Percentiles rank a stretch among this genome's conserved stretches.
phyloP scores from a whole-genome alignment of 306 rosid genomes.

The Begonia loranthoides region DNA sequence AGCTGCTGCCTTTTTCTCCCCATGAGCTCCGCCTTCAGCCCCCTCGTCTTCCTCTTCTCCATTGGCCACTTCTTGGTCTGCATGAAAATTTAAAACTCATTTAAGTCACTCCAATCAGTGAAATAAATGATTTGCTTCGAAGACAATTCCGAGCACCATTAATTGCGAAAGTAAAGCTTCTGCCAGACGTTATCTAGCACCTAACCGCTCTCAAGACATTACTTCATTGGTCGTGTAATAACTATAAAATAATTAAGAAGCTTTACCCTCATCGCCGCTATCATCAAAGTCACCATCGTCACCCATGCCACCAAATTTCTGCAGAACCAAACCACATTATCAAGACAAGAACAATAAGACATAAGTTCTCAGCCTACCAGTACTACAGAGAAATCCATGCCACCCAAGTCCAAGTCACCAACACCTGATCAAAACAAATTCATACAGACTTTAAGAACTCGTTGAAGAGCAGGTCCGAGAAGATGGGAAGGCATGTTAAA shows the following conservation, averaged over 20 bases:
- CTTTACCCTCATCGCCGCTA: slow-evolving; percentile 51
- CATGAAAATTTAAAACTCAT: background rate
- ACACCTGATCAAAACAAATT: slow-evolving; percentile 17
- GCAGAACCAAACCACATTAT: slow-evolving; percentile 10
- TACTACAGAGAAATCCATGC: slow-evolving; percentile 85
- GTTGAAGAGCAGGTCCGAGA: background rate
- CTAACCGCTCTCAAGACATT: no score
- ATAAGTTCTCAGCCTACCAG: background rate
- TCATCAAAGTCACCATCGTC: slow-evolving; percentile 36
- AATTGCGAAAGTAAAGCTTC: no score
- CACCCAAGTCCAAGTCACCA: slow-evolving; percentile 58
- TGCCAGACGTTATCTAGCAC: no score
- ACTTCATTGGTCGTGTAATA: no score
- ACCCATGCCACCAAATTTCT: slow-evolving; percentile 41
- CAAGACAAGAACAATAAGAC: background rate
- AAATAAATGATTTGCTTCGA: no score
- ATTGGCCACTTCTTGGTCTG: slow-evolving; percentile 36
- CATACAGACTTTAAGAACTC: background rate
- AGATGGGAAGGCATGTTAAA: slow-evolving; percentile 18
- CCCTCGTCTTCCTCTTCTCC: background rate
- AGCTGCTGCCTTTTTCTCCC: background rate
- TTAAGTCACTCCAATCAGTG: no score
- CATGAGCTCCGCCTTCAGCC: background rate
- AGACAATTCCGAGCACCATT: no score
- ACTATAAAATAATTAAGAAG: no score